phyloP scores from a whole-genome alignment of 768 basidiomycete genomes.

The Lentinula edodes region DNA sequence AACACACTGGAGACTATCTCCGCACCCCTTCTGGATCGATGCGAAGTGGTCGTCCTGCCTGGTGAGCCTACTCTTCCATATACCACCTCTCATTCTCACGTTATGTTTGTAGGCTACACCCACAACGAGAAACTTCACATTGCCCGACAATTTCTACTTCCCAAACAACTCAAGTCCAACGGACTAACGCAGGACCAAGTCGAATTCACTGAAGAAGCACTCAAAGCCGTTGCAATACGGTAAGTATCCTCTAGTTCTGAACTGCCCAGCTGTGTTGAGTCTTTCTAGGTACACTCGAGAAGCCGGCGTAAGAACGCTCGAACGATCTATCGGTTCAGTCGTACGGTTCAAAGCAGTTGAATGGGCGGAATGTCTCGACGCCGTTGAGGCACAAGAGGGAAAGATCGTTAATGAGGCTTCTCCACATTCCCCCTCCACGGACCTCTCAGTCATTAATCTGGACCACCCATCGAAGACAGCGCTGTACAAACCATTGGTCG shows the following conservation, averaged over 20 bases:
- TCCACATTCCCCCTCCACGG: constrained; percentile 7
- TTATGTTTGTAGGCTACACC: constrained; percentile 54
- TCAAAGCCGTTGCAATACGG: constrained; percentile 67
- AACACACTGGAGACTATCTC: constrained; percentile 89
- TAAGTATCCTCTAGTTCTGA: background rate
- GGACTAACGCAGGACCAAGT: constrained; percentile 61
- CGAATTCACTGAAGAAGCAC: constrained; percentile 59
- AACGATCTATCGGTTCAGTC: constrained; percentile 83
- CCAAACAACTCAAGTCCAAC: constrained; percentile 81
- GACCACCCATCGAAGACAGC: constrained; percentile 17
- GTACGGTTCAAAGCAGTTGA: constrained; percentile 91
- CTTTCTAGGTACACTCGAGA: constrained; percentile 65
- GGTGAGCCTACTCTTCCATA: constrained; percentile 31
- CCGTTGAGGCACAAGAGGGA: constrained; percentile 18
- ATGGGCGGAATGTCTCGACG: constrained; percentile 67
- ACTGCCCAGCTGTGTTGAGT: background rate
- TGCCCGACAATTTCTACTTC: constrained; percentile 79
- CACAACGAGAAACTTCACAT: constrained; percentile 91
- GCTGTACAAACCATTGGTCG: constrained; percentile 55
- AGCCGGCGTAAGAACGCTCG: constrained; percentile 88
- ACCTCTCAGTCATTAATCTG: constrained; percentile 15
- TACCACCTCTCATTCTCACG: background rate
- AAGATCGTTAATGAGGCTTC: constrained; percentile 8
- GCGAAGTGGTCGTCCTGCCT: constrained; percentile 80
- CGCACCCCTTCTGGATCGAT: constrained; percentile 82